Base-by-base conservation (phyloP, 1,284 basidiomycete species). In the Fomitopsis schrenkii region DNA sequence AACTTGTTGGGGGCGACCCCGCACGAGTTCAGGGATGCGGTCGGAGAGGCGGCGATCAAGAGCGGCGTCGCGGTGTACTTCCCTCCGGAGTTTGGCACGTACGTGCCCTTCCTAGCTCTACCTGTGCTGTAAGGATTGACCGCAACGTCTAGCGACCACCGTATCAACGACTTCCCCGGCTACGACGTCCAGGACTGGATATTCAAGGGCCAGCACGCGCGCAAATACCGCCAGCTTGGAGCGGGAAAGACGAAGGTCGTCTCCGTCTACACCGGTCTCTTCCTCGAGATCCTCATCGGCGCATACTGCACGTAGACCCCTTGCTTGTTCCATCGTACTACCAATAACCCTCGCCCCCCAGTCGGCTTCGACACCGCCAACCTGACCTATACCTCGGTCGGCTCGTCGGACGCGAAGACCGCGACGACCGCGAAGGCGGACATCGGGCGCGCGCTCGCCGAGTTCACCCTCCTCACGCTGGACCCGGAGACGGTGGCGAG, bases 21-120 rank as follows among this genome's bases (percentile, higher is more conserved):
- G 22, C 38, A 46, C 10, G 68, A 64, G 15, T 60, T 64, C 44
- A 67, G 64, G 48, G 59, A 66, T 19, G 65, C 62, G 7, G 33
- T 74, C 15, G 58, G 69, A 19, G 58, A 67, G n/a, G 67, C 65
- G 14, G 67, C 67, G 3, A 57, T 72, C 4, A 65, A 63, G 55
- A 65, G 62, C 52, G 64, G 67, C 41, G 70, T 64, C 15, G 65
- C 64, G 59, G 70, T 72, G 54, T 74, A 71, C 63, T 73, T 74
- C 61, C 69, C 72, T 30, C 68, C 66, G 58, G 73, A 75, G 53
- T 75, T 67, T 44, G 73, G 72, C 41, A 59, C 64, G 73, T 75
- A 48, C 35, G 50, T 33, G 15, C 15, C 5, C 28, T 33, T 33
- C 12, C 15, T n/a, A 2, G 28, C 1, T 8, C 10, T 14, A 14